phyloP scores from a whole-genome alignment of 257 asterid species.

The Gynochthodes officinalis region DNA sequence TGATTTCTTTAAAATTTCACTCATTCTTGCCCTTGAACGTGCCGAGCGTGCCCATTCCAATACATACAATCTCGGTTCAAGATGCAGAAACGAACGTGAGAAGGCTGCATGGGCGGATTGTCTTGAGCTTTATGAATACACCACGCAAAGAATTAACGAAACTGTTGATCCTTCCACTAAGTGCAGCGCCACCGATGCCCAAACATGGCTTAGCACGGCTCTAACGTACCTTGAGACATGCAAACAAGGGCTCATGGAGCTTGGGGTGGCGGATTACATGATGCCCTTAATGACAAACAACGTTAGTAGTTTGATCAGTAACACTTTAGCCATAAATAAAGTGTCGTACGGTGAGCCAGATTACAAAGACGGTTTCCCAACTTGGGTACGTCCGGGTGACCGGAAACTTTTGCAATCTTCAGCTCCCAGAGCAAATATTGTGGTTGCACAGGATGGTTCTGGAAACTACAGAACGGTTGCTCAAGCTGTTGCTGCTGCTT shows the following conservation, averaged over 20 bases:
- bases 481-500: slow-evolving; percentile 52
- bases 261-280: slow-evolving; percentile 37
- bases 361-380: slow-evolving; percentile 48
- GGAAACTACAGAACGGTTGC: slow-evolving; percentile 54
- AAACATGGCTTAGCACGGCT: slow-evolving; percentile 19
- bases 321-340: slow-evolving; percentile 52
- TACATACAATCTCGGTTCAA: slow-evolving; percentile 44
- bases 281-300: slow-evolving; percentile 50
- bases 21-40: slow-evolving; percentile 56
- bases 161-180: slow-evolving; percentile 43
- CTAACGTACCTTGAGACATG: slow-evolving; percentile 17
- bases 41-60: slow-evolving; percentile 41
- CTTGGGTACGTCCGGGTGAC: slow-evolving; percentile 59
- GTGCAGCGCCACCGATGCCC: slow-evolving; percentile 31
- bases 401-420: slow-evolving; percentile 56
- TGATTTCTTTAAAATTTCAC: slow-evolving; percentile 56
- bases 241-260: slow-evolving; percentile 50
- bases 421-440: slow-evolving; percentile 34
- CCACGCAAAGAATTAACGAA: slow-evolving; percentile 41
- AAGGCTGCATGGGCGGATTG: slow-evolving; percentile 90
- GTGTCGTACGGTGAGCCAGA: slow-evolving; percentile 20
- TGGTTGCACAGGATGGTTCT: slow-evolving; percentile 51
- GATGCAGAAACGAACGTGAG: slow-evolving; percentile 47
- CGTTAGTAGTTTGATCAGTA: slow-evolving; percentile 57
- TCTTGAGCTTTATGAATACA: slow-evolving; percentile 50